Conservation (phyloP, 371 early-diverging fungal species). For the Mortierella sp. region DNA sequence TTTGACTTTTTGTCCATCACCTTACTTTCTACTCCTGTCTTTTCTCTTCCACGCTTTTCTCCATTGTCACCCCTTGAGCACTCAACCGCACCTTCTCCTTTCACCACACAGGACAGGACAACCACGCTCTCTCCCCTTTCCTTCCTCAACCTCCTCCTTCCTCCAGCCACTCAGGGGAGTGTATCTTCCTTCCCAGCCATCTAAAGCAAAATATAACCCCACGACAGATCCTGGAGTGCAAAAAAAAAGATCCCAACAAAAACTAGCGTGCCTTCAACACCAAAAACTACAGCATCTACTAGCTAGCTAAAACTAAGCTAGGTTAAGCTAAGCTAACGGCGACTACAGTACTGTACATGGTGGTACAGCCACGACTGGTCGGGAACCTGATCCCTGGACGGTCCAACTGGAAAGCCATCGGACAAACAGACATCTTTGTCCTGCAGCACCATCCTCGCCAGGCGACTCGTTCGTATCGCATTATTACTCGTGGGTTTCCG, state of each 20-base stretch:
- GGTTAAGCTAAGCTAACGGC: too few species aligned
- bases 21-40: too few species aligned
- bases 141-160: not conserved
- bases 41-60: too few species aligned
- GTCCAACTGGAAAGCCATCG: constrained; percentile 34
- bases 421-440: constrained; percentile 35
- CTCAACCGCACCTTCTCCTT: not conserved
- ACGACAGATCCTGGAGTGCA: not conserved
- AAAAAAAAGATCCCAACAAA: not conserved
- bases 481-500: constrained; percentile 47
- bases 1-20: not conserved
- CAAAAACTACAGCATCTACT: not conserved
- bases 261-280: not conserved
- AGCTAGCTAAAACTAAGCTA: too few species aligned
- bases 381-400: constrained; percentile 35
- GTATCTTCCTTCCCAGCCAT: not conserved
- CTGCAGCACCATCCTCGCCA: constrained; percentile 41
- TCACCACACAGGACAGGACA: not conserved
- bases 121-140: not conserved
- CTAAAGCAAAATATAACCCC: not conserved
- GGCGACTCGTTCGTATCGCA: constrained; percentile 21
- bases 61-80: not conserved
- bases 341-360: constrained; percentile 15
- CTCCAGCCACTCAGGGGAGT: not conserved
- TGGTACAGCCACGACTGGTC: constrained; percentile 37